A percentile compares a stretch with the other conserved stretches of the same genome.
These are phyloP conservation scores for Aristolochia californica DNA, from an alignment of 164 flowering plant species.

Conservation along the genomic window DNA sequence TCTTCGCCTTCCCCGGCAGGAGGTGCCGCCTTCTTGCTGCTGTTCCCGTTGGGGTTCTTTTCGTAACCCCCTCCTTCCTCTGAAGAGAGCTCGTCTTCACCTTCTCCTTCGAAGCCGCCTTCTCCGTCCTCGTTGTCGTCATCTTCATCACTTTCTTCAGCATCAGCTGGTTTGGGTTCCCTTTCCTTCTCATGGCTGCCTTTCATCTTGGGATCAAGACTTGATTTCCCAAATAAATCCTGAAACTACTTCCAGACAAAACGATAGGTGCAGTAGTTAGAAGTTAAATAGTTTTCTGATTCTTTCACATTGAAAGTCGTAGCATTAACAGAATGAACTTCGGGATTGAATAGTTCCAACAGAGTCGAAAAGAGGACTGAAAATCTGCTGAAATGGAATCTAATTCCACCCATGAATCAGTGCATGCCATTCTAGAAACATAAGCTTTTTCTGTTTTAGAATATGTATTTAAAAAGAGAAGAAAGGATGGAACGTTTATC, in stretches of 20 bases:
- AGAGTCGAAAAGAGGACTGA: too few species aligned
- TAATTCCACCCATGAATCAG: too few species aligned
- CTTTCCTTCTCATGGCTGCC: conserved; percentile 6
- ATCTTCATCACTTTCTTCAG: conserved; percentile 17
- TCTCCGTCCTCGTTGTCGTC: conserved; percentile 11
- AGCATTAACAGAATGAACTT: too few species aligned
- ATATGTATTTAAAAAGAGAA: too few species aligned
- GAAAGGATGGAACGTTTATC: too few species aligned
- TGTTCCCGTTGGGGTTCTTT: conserved; percentile 14
- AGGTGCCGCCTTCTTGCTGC: conserved; percentile 11
- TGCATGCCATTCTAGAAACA: too few species aligned
- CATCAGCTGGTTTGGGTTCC: conserved; percentile 17
- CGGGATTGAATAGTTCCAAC: too few species aligned
- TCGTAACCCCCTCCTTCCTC: conserved; percentile 21
- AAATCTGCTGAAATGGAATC: too few species aligned
- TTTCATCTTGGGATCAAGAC: conserved; percentile 5
- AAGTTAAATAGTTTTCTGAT: background rate
- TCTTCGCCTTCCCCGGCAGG: conserved; percentile 19
- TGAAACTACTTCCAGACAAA: conserved; percentile 11
- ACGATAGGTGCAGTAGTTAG: too few species aligned
- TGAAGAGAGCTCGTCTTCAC: conserved; percentile 21
- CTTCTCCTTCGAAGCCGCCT: conserved; percentile 24
- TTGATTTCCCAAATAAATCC: conserved; percentile 10
- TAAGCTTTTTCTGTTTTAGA: too few species aligned
- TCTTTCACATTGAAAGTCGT: too few species aligned